Evolutionary conservation across 2,329 filamentous ascomycete genomes (phyloP), one percentile per base, ranked within the genome.

Genomic region (Nemania sp.): DNA sequence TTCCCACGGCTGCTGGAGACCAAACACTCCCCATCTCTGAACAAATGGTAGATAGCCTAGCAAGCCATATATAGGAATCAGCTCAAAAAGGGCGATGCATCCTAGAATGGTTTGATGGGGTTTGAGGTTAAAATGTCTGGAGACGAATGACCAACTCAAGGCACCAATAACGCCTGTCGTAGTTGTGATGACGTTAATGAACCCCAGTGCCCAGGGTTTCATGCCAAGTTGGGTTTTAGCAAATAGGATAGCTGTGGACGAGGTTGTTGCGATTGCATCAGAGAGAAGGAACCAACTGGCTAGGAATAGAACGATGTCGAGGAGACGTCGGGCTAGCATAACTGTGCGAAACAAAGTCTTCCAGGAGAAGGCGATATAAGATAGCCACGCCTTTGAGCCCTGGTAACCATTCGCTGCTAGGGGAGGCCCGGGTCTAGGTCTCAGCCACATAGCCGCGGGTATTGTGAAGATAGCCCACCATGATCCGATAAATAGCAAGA

Each of bases 391-490:
- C 18, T 77, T 77, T 4, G 79, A 72, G 3, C 83, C 82, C 45
- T 74, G 79, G 29, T 78, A 73, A n/a, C 76, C 80, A 13, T 79
- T 75, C 26, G 80, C 77, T 1, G 86, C 84, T 8, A 97, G 81
- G 0, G 94, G 94, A 29, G 96, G 96, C 0, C 96, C 96, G 1
- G 96, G 96, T 59, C 96, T 89, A 3, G 94, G 90, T 47, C 95
- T 90, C 32, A 99, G 85, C 92, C 94, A 98, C 74, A 97, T 80
- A 1, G 93, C 93, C 0, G 93, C 90, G 0, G 96, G 96, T 63
- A 98, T 89, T 3, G 93, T 97, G 78, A 99, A 98, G 38, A 92
- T 67, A 52, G 94, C 89, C 96, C 96, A 99, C 96, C 96, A 99
- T 29, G 89, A 79, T 38, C 96, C 96, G 61, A 98, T 90, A 65